Conservation (phyloP, 1,284 basidiomycete species). For the Ustilago xerochloae region DNA sequence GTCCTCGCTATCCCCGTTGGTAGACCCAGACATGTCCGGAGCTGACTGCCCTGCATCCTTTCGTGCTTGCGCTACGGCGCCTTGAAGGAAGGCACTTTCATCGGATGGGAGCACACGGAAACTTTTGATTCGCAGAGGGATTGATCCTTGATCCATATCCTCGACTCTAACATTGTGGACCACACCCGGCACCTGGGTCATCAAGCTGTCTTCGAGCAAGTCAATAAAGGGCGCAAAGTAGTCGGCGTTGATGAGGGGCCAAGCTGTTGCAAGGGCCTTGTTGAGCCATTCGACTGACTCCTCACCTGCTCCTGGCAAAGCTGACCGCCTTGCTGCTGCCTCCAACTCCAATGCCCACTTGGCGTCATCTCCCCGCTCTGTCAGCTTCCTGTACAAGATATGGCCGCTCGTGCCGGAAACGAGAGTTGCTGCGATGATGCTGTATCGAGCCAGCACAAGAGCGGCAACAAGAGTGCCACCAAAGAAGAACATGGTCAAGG, state of each 20-base stretch:
- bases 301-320: conserved; percentile 17
- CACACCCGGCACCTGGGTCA: conserved; percentile 63
- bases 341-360: conserved; percentile 46
- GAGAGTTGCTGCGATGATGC: conserved; percentile 27
- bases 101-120: conserved; percentile 52
- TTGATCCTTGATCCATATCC: conserved; percentile 61
- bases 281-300: conserved; percentile 66
- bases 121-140: conserved; percentile 53
- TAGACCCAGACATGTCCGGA: not conserved
- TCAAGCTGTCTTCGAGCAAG: conserved; percentile 63
- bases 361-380: conserved; percentile 29
- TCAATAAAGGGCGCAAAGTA: conserved; percentile 64
- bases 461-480: conserved; percentile 41
- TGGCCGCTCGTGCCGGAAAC: conserved; percentile 33
- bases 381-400: conserved; percentile 47
- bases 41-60: conserved; percentile 26
- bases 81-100: conserved; percentile 44
- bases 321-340: conserved; percentile 20
- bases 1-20: conserved; percentile 15
- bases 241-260: conserved; percentile 62
- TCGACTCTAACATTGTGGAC: conserved; percentile 62
- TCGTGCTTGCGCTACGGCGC: conserved; percentile 23
- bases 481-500: conserved; percentile 51
- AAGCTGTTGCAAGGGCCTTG: conserved; percentile 51
- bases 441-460: conserved; percentile 36